Evolutionary conservation across 371 early-diverging fungal species (phyloP), one percentile per base, ranked within the genome.

Genomic region (Haplosporangium sp.): DNA sequence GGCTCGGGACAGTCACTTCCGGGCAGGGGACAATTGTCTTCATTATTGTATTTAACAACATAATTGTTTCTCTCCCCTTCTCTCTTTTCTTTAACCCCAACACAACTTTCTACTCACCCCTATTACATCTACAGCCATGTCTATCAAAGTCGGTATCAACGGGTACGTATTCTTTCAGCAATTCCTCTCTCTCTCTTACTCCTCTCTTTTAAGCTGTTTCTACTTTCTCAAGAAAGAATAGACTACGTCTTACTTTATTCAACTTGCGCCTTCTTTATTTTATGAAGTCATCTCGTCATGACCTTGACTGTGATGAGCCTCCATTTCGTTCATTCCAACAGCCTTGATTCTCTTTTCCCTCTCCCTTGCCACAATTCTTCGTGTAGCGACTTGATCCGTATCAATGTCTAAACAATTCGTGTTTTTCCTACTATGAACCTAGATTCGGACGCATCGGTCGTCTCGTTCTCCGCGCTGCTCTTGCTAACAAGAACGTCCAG

Each of bases 381-480:
- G 55, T 34, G 34, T 34, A 34, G 27, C 20, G 34, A 35, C 34
- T 27, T 34, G 55, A 55, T 55, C 34, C 10, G 20, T 20, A 55
- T 9, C 55, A 55, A 27, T 50, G 20, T 20, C 13, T 35, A 15
- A 50, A 55, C 55, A 55, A 10, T 13, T 55, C 63, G 8, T 20
- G 27, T 55, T 9, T 34, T 34, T 34, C 10, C 9, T 34, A 34
- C 19, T 63, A 20, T 47, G 13, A 4, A 60, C 19, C n/a, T 73
- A 94, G 97, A 70, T 96, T 97, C 87, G 97, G 97, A 86, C 95
- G 99, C 86, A 99, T 99, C 82, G 99, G 99, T 70, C 99, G 99
- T 86, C 92, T 98, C 74, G 98, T 99, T 67, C 91, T 98, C 86
- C 96, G 98, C 84, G 94, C 96, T 72, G 88, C 96, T 57, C 87